Evolutionary conservation across 2,329 filamentous ascomycete species (phyloP).

Genomic region (Fusarium domesticum): DNA sequence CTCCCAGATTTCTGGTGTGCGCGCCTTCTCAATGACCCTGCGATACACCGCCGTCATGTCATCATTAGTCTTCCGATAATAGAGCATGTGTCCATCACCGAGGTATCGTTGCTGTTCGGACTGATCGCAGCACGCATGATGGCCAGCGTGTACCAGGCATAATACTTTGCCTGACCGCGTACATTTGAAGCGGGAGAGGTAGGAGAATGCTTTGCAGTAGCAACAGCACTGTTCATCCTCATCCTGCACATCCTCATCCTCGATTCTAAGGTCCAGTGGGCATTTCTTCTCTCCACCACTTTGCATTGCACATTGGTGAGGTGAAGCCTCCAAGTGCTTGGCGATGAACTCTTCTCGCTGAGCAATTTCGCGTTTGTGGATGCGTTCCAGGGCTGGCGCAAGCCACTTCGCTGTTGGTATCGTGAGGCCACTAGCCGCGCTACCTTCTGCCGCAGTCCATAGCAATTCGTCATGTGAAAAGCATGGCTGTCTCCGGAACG

Average conservation of each 20-base stretch:
- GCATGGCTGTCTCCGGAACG: constrained; percentile 87
- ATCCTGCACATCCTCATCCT: constrained; percentile 75
- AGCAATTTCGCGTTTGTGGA: constrained; percentile 68
- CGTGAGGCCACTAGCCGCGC: constrained; percentile 59
- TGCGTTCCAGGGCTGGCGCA: constrained; percentile 77
- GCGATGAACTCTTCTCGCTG: constrained; percentile 67
- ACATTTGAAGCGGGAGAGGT: constrained; percentile 87
- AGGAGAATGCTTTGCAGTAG: constrained; percentile 90
- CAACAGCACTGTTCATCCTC: constrained; percentile 93
- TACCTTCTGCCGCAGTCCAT: constrained; percentile 81
- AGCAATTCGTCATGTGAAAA: constrained; percentile 96
- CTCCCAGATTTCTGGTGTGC: constrained; percentile 82
- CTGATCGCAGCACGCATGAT: constrained; percentile 74
- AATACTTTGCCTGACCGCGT: constrained; percentile 74
- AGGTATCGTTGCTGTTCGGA: constrained; percentile 64
- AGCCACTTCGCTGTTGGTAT: constrained; percentile 97
- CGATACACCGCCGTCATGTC: constrained; percentile 63
- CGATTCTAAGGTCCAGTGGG: constrained; percentile 59
- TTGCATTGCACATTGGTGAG: constrained; percentile 50
- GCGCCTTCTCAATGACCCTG: constrained; percentile 82
- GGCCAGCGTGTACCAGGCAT: constrained; percentile 79
- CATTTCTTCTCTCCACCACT: constrained; percentile 51
- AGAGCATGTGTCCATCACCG: constrained; percentile 69
- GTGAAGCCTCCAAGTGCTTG: constrained; percentile 56
- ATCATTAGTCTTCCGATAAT: constrained; percentile 74